Evolutionary conservation across 2,329 filamentous ascomycete genomes (phyloP).

Genomic region (Fusarium protoensiforme): DNA sequence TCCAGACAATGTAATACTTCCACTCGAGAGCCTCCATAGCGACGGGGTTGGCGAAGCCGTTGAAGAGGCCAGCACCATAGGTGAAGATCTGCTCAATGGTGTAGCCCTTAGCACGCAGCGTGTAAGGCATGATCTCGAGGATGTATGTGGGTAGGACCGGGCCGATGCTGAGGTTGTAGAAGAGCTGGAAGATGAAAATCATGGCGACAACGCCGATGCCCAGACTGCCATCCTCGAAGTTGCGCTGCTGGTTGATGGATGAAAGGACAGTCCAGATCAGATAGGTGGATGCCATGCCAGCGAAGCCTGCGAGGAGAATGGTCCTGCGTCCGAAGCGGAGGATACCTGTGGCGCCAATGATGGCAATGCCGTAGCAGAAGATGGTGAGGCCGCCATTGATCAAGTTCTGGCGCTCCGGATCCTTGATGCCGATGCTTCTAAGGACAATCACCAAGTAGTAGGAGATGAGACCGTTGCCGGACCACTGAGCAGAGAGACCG

Average conservation of each 20-base stretch:
- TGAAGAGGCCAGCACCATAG: not conserved
- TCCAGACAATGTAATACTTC: constrained; percentile 5
- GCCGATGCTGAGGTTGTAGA: constrained; percentile 5
- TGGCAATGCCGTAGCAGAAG: not conserved
- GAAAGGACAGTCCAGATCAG: constrained; percentile 8
- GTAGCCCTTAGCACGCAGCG: constrained; percentile 4
- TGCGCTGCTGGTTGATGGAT: not conserved
- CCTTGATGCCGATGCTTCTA: not conserved
- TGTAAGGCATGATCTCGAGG: constrained; percentile 1
- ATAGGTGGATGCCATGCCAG: not conserved
- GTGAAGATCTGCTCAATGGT: constrained; percentile 7
- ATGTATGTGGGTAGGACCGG: not conserved
- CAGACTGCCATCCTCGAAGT: not conserved
- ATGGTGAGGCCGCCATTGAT: constrained; percentile 4
- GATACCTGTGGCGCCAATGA: not conserved
- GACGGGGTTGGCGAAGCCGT: constrained; percentile 2
- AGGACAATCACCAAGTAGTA: constrained; percentile 4
- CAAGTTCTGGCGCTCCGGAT: not conserved
- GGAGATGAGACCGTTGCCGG: constrained; percentile 4
- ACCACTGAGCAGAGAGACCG: constrained; percentile 1
- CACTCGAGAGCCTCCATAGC: constrained; percentile 4
- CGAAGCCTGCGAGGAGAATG: not conserved
- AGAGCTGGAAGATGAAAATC: constrained; percentile 7
- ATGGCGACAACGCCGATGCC: constrained; percentile 6
- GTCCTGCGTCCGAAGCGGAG: not conserved